These are phyloP conservation scores for Dendrocalamus sinicus DNA, from an alignment of 176 grass and related monocot species.

Conservation along the genomic window DNA sequence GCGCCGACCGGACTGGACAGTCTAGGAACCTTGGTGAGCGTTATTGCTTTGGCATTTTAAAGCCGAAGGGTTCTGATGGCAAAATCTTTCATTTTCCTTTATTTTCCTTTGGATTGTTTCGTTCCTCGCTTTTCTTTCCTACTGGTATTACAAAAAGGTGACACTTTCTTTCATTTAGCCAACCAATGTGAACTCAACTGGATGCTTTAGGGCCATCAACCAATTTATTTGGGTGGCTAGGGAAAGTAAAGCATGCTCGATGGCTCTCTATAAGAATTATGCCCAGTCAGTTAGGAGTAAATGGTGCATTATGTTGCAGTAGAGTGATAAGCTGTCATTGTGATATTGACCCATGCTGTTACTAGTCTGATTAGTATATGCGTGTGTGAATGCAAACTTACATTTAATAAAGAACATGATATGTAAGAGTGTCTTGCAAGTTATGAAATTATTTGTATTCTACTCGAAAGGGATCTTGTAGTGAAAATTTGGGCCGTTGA, in stretches of 20 bases:
- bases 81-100: too few species aligned
- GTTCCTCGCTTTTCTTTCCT: too few species aligned
- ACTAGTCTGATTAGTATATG: not conserved
- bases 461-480: conserved; percentile 34
- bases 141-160: too few species aligned
- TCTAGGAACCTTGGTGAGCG: too few species aligned
- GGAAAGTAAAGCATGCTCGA: conserved; percentile 1
- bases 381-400: conserved; percentile 44
- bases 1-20: too few species aligned
- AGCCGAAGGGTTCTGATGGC: too few species aligned
- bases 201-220: conserved; percentile 16
- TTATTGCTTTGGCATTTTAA: too few species aligned
- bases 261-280: not conserved
- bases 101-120: too few species aligned
- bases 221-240: not conserved
- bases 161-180: not conserved
- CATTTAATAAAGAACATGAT: conserved; percentile 37
- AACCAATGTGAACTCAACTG: not conserved
- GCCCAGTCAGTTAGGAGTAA: not conserved
- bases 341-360: conserved; percentile 30
- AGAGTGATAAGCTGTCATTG: conserved; percentile 25
- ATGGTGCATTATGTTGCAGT: not conserved
- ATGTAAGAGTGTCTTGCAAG: conserved; percentile 35
- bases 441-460: conserved; percentile 38
- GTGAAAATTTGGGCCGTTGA: not conserved